These are phyloP conservation scores for Suillus alpinus DNA, from an alignment of 768 basidiomycete species.

Conservation along the genomic window DNA sequence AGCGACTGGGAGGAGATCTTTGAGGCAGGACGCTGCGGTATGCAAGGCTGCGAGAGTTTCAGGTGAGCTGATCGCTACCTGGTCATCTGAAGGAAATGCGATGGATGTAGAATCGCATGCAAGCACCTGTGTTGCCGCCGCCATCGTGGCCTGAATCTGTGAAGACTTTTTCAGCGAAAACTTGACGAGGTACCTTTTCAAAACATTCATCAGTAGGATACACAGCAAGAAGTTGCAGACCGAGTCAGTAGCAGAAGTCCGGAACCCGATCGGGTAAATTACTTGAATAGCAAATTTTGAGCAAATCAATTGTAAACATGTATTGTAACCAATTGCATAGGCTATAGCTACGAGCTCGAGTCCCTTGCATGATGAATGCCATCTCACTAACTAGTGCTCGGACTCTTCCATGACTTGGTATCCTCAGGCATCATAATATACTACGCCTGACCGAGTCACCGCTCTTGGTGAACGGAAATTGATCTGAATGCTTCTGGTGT, in stretches of 20 bases:
- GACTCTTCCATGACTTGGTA: not conserved
- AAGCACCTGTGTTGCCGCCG: slow-evolving; percentile 41
- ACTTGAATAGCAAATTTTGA: too few species aligned
- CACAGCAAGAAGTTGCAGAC: not conserved
- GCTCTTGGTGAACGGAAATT: not conserved
- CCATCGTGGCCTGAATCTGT: slow-evolving; percentile 5
- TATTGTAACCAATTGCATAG: not conserved
- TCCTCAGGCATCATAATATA: not conserved
- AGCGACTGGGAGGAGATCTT: slow-evolving; percentile 57
- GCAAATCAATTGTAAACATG: not conserved
- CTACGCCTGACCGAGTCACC: not conserved
- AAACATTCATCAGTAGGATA: slow-evolving; percentile 3
- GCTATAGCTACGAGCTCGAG: too few species aligned
- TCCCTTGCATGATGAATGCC: too few species aligned
- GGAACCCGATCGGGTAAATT: not conserved
- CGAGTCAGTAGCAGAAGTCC: not conserved
- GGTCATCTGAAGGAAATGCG: slow-evolving; percentile 45
- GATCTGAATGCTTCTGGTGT: not conserved
- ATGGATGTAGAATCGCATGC: slow-evolving; percentile 64
- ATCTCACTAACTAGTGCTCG: too few species aligned
- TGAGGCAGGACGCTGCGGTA: slow-evolving; percentile 54
- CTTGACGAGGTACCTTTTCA: slow-evolving; percentile 8
- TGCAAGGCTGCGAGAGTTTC: slow-evolving; percentile 54
- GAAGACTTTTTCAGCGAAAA: slow-evolving; percentile 25
- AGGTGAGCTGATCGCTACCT: slow-evolving; percentile 47